Evolutionary conservation across 192 early-diverging fungal species (phyloP), one percentile per base, ranked within the genome.

Genomic region (Gorgonomyces haynaldii): DNA sequence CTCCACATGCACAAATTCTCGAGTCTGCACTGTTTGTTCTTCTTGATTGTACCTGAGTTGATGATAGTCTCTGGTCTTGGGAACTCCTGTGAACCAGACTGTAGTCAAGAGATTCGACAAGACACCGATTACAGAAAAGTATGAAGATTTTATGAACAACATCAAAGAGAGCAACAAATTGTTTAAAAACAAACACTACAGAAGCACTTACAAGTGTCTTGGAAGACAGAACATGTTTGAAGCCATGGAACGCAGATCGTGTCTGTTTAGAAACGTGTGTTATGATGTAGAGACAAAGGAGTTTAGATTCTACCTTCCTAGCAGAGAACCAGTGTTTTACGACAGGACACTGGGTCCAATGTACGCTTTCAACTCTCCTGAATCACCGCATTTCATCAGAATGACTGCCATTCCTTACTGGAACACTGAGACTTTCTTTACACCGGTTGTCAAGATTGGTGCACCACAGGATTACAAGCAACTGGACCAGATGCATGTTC

Each of bases 191-290:
- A 37, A 37, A 17, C 36, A n/a, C n/a, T 44, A 12, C 19, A 4
- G 20, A 21, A 15, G 13, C 10, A 24, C 15, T 29, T 44, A 44
- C 28, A 25, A 29, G 12, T 44, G 42, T 44, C 19, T 44, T 9
- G 42, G 42, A 28, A 25, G 25, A 12, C 42, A 44, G 25, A 44
- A 44, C 20, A 17, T 28, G 12, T 44, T 44, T 44, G 23, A 25
- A 28, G 32, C 32, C 8, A 1, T 15, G 4, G 15, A 17, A 9
- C 9, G 25, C 6, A 4, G 42, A 28, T n/a, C 42, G 3, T 63
- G 61, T 41, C 13, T 41, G 3, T 63, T 63, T 49, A 44, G 54
- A 32, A 57, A 63, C 50, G 37, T 63, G 12, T 63, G 61, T 41
- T 63, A 63, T 28, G 37, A 53, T 27, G 2, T 19, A 1, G 23